Conservation (phyloP, 164 flowering plant species). For the Tinospora cordifolia region DNA sequence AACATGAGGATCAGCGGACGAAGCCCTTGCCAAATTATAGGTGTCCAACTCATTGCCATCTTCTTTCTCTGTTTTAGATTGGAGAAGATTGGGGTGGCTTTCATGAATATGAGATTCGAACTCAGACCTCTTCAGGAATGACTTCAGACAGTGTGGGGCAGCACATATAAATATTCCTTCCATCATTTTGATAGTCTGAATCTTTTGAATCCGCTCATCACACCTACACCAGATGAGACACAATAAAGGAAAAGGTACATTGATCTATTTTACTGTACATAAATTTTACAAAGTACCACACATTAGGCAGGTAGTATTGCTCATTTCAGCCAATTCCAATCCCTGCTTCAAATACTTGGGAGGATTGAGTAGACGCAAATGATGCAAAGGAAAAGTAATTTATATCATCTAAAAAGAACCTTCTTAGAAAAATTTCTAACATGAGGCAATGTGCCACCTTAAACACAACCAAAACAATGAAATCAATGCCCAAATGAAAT, state of each 20-base stretch:
- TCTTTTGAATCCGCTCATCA: constrained; percentile 92
- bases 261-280: not conserved
- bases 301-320: not conserved
- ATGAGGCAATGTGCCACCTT: not conserved
- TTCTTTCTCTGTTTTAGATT: constrained; percentile 51
- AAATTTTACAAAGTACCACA: not conserved
- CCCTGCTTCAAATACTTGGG: too few relatives aligned
- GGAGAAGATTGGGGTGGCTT: constrained; percentile 69
- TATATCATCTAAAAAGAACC: too few relatives aligned
- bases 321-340: too few relatives aligned
- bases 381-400: too few relatives aligned
- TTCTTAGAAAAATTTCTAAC: not conserved
- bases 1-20: constrained; percentile 18
- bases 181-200: constrained; percentile 91
- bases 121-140: constrained; percentile 66
- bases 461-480: not conserved
- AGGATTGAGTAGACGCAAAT: too few relatives aligned
- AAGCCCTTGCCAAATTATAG: constrained; percentile 22
- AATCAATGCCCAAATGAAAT: not conserved
- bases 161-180: constrained; percentile 94
- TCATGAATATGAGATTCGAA: constrained; percentile 78
- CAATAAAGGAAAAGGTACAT: not conserved
- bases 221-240: constrained; percentile 41
- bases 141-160: constrained; percentile 94
- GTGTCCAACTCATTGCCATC: constrained; percentile 61